Conservation (phyloP, 805 yeast genomes). For the Candida ponderosae region DNA sequence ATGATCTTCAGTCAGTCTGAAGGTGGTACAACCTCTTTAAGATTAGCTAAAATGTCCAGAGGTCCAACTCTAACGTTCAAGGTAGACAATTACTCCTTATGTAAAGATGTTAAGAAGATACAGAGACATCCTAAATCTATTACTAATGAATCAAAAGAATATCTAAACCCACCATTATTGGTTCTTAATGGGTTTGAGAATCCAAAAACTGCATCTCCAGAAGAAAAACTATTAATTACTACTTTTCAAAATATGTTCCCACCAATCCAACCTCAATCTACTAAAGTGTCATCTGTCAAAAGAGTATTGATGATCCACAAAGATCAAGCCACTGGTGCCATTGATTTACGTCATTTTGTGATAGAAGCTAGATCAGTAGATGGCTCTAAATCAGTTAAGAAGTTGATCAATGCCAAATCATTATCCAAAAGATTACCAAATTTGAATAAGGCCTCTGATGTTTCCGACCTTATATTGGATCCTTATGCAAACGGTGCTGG, state of each 20-base stretch:
- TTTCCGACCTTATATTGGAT: slow-evolving; percentile 76
- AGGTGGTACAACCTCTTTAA: slow-evolving; percentile 72
- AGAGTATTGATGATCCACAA: slow-evolving; percentile 81
- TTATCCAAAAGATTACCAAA: slow-evolving; percentile 64
- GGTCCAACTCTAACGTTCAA: slow-evolving; percentile 92
- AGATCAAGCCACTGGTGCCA: slow-evolving; percentile 58
- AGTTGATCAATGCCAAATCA: slow-evolving; percentile 54
- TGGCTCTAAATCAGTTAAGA: slow-evolving; percentile 64
- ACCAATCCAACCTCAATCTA: slow-evolving; percentile 79
- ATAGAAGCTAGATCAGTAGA: slow-evolving; percentile 83
- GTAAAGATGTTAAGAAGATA: slow-evolving; percentile 67
- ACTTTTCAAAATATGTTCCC: slow-evolving; percentile 96
- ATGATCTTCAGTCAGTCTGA: slow-evolving; percentile 81
- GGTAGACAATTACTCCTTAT: slow-evolving; percentile 67
- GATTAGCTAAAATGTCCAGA: slow-evolving; percentile 81
- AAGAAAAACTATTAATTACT: slow-evolving; percentile 78
- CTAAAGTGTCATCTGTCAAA: slow-evolving; percentile 65
- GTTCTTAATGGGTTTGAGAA: slow-evolving; percentile 87
- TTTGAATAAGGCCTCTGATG: slow-evolving; percentile 58
- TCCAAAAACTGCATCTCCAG: slow-evolving; percentile 52
- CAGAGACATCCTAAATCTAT: slow-evolving; percentile 75
- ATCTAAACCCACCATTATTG: slow-evolving; percentile 74
- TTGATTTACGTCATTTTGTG: slow-evolving; percentile 84
- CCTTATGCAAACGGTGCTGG: slow-evolving; percentile 72
- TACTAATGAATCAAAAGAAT: slow-evolving; percentile 53